phyloP scores from a whole-genome alignment of 176 grass and related monocot species.

The Alopecurus myosuroides region DNA sequence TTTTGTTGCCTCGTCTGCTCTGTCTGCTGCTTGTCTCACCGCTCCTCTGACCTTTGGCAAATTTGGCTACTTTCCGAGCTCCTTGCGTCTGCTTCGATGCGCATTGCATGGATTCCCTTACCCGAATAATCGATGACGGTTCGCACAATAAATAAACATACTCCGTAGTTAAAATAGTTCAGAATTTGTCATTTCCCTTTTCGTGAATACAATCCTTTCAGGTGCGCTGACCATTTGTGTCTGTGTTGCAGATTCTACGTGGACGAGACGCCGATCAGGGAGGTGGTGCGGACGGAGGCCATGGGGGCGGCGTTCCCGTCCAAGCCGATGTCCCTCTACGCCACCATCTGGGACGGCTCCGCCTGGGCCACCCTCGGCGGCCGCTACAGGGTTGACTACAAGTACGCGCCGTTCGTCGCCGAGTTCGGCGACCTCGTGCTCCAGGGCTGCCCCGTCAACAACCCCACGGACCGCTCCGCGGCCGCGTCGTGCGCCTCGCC shows the following conservation, averaged over 20 bases:
- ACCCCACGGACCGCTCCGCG: slow-evolving; percentile 10
- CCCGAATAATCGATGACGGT: not conserved
- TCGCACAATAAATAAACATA: not conserved
- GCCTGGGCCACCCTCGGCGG: slow-evolving; percentile 83
- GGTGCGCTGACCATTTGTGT: not conserved
- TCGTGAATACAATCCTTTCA: not conserved
- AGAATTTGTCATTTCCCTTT: not conserved
- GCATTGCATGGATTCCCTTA: slow-evolving; percentile 36
- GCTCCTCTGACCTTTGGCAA: not conserved
- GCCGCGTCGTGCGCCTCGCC: slow-evolving; percentile 13
- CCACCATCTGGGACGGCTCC: slow-evolving; percentile 96
- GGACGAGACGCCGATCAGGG: slow-evolving; percentile 75
- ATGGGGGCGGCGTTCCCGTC: slow-evolving; percentile 78
- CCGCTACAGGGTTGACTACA: slow-evolving; percentile 82
- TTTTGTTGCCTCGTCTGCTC: not conserved
- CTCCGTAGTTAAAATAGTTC: not conserved
- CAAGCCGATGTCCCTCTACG: slow-evolving; percentile 90
- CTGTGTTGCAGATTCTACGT: slow-evolving; percentile 66
- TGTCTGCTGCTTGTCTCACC: slow-evolving; percentile 6
- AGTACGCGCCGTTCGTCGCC: slow-evolving; percentile 85
- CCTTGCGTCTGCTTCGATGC: slow-evolving; percentile 12
- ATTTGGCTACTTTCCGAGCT: slow-evolving; percentile 24
- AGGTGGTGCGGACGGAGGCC: slow-evolving; percentile 50
- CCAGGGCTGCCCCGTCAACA: slow-evolving; percentile 58
- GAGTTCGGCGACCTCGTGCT: slow-evolving; percentile 67